Evolutionary conservation across 2,329 filamentous ascomycete species (phyloP).

Genomic region (Pestalotiopsis sp.): DNA sequence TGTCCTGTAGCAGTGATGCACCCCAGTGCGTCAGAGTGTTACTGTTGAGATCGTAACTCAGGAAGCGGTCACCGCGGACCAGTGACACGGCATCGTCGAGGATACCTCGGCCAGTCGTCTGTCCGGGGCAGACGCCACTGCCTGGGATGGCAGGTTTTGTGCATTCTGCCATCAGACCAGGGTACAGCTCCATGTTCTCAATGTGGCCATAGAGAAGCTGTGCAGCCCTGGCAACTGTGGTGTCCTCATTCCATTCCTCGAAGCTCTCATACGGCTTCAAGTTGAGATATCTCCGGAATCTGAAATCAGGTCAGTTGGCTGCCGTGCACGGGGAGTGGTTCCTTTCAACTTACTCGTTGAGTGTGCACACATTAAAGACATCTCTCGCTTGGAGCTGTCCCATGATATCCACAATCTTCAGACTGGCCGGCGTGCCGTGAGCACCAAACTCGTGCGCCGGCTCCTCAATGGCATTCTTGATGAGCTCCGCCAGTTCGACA

Average conservation of each 20-base stretch:
- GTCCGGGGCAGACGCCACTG: constrained; percentile 45
- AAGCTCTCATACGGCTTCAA: constrained; percentile 16
- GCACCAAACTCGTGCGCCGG: constrained; percentile 14
- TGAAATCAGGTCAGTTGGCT: not conserved
- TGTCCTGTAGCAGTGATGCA: constrained; percentile 39
- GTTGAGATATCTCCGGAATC: constrained; percentile 13
- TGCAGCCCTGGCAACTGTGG: constrained; percentile 12
- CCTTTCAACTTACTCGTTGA: constrained; percentile 7
- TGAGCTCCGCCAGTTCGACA: constrained; percentile 73
- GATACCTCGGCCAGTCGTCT: constrained; percentile 45
- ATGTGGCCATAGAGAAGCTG: constrained; percentile 19
- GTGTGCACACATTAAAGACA: constrained; percentile 12
- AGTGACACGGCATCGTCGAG: constrained; percentile 49
- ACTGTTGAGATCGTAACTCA: constrained; percentile 50
- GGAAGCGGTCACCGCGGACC: constrained; percentile 46
- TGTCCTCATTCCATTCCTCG: constrained; percentile 15
- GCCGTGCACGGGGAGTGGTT: not conserved
- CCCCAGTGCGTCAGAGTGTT: constrained; percentile 52
- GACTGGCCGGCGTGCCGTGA: constrained; percentile 11
- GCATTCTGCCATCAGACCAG: constrained; percentile 18
- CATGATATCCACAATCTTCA: constrained; percentile 15
- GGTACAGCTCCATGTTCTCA: constrained; percentile 20
- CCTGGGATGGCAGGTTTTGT: constrained; percentile 29
- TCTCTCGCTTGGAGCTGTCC: constrained; percentile 13
- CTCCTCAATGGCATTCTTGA: constrained; percentile 64